phyloP scores from a whole-genome alignment of 768 basidiomycete genomes.

The Agaricus blazei region DNA sequence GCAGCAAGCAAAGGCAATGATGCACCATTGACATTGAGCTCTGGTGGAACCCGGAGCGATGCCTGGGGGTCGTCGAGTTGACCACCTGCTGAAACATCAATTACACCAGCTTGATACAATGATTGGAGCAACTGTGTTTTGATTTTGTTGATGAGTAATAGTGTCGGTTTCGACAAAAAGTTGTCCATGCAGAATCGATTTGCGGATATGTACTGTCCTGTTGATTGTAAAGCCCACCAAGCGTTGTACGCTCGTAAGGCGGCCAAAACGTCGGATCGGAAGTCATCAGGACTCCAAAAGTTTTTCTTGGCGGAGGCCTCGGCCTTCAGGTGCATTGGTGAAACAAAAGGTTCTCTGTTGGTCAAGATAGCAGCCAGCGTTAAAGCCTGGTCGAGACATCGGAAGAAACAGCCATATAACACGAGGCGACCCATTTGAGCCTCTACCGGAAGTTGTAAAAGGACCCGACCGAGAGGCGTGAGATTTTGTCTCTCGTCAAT shows the following conservation, averaged over 20 bases:
- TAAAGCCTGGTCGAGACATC: conserved; percentile 82
- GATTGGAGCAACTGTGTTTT: conserved; percentile 73
- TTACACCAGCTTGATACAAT: conserved; percentile 74
- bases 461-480: conserved; percentile 82
- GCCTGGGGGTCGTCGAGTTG: conserved; percentile 23
- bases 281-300: conserved; percentile 74
- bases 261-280: conserved; percentile 80
- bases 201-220: conserved; percentile 58
- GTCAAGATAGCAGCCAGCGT: conserved; percentile 90
- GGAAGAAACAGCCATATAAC: conserved; percentile 88
- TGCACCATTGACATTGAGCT: conserved; percentile 67
- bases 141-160: conserved; percentile 77
- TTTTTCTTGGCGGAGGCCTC: conserved; percentile 71
- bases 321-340: conserved; percentile 69
- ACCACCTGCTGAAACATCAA: conserved; percentile 76
- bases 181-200: conserved; percentile 79
- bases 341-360: conserved; percentile 86
- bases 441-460: conserved; percentile 87
- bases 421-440: conserved; percentile 87
- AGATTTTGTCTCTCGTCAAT: conserved; percentile 70
- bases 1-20: conserved; percentile 76
- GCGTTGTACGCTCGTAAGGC: conserved; percentile 74
- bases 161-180: conserved; percentile 83
- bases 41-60: conserved; percentile 43
- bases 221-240: conserved; percentile 71